Conservation (phyloP, 768 basidiomycete genomes). For the Phallus indusiatus region DNA sequence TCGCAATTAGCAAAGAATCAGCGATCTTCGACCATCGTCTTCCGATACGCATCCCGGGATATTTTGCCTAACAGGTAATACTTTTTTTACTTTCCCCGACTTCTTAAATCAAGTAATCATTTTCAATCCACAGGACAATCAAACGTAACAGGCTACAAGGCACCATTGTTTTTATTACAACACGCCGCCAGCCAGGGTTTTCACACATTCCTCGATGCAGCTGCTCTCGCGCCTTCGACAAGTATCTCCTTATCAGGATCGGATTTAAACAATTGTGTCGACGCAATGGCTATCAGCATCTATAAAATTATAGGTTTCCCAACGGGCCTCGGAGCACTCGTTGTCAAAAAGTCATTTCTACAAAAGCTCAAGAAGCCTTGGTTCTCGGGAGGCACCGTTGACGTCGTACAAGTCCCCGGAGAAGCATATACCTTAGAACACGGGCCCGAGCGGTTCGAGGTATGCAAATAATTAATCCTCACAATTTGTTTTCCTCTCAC, state of each 20-base stretch:
- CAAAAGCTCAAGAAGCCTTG: conserved; percentile 56
- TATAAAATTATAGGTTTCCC: conserved; percentile 91
- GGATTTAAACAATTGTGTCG: conserved; percentile 47
- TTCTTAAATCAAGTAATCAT: background rate
- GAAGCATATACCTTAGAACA: conserved; percentile 49
- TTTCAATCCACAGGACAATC: conserved; percentile 61
- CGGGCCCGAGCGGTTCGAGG: conserved; percentile 69
- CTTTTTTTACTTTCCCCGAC: background rate
- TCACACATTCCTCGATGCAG: conserved; percentile 70
- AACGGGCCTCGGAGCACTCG: conserved; percentile 71
- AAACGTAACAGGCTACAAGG: conserved; percentile 72
- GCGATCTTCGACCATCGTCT: background rate
- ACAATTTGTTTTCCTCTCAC: conserved; percentile 9
- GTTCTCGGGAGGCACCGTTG: conserved; percentile 79
- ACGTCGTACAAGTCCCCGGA: conserved; percentile 78
- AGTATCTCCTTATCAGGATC: conserved; percentile 43
- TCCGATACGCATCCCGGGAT: conserved; percentile 2
- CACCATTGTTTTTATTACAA: conserved; percentile 50
- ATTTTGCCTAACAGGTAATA: conserved; percentile 7
- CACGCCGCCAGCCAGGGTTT: conserved; percentile 65
- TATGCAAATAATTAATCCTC: conserved; percentile 16
- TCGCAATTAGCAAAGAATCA: conserved; percentile 2
- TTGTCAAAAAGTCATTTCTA: conserved; percentile 65
- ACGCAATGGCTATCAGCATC: conserved; percentile 77
- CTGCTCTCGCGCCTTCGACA: conserved; percentile 70